Percentiles rank a stretch among this genome's conserved stretches.
Conservation (phyloP, 2,329 filamentous ascomycete genomes). For the Cercospora sesami region DNA sequence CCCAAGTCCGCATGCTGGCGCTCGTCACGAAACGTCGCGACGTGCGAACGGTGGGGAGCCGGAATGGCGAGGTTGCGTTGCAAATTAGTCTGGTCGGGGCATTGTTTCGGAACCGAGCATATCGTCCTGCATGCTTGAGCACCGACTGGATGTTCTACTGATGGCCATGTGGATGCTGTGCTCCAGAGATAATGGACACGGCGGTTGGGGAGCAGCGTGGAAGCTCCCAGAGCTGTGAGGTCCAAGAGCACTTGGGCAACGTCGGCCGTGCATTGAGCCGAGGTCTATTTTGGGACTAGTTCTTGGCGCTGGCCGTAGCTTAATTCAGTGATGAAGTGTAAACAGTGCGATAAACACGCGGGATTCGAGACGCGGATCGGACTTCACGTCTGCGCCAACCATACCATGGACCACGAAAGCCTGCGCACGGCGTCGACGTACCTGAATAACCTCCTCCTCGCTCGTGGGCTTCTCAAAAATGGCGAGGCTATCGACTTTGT, state of each 20-base stretch:
- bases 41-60: conserved; percentile 12
- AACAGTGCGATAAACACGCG: conserved; percentile 3
- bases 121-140: not conserved
- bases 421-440: conserved; percentile 63
- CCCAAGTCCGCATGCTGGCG: conserved; percentile 10
- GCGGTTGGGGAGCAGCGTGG: not conserved
- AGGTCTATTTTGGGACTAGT: conserved; percentile 5
- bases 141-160: not conserved
- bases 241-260: not conserved
- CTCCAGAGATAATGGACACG: not conserved
- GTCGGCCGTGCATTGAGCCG: not conserved
- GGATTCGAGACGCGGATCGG: not conserved
- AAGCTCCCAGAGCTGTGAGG: not conserved
- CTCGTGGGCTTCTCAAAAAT: conserved; percentile 62
- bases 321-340: not conserved
- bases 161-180: not conserved
- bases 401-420: conserved; percentile 51
- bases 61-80: not conserved
- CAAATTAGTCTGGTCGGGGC: not conserved
- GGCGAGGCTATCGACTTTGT: conserved; percentile 78
- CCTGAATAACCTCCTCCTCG: conserved; percentile 65
- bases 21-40: conserved; percentile 1
- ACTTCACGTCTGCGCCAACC: not conserved
- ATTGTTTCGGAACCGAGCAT: conserved; percentile 11
- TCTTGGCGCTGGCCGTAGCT: not conserved